These are phyloP conservation scores for Penicillium sp. DNA, from an alignment of 2,329 filamentous ascomycete species.

Conservation along the genomic window DNA sequence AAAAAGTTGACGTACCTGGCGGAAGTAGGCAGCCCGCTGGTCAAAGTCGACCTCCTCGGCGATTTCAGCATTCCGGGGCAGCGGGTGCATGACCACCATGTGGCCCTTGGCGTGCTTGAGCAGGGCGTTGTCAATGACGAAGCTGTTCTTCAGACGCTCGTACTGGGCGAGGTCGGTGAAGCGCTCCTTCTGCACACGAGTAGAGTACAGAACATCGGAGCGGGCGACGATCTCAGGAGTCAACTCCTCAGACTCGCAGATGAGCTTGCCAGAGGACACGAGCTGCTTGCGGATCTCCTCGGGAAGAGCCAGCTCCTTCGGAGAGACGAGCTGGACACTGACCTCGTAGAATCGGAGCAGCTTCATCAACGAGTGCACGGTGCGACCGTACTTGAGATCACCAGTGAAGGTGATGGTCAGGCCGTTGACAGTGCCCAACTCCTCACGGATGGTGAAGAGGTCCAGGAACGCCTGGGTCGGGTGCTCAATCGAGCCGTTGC, in stretches of 20 bases:
- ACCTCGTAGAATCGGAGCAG: conserved; percentile 95
- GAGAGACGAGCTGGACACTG: conserved; percentile 83
- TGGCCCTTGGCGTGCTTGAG: conserved; percentile 85
- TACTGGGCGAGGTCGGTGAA: conserved; percentile 78
- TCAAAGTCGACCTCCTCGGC: conserved; percentile 96
- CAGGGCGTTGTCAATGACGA: conserved; percentile 84
- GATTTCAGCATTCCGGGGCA: conserved; percentile 90
- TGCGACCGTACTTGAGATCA: conserved; percentile 86
- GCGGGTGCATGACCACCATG: conserved; percentile 92
- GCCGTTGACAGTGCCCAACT: conserved; percentile 90
- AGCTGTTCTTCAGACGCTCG: conserved; percentile 79
- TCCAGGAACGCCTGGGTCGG: conserved; percentile 97
- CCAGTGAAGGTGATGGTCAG: conserved; percentile 94
- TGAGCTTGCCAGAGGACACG: conserved; percentile 67
- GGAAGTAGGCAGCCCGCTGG: conserved; percentile 92
- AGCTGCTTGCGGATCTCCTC: conserved; percentile 67
- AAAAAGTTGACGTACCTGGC: conserved; percentile 69
- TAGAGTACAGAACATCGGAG: conserved; percentile 94
- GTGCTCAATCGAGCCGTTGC: conserved; percentile 93
- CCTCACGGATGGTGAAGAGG: conserved; percentile 96
- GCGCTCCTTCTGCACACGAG: conserved; percentile 90
- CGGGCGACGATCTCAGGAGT: conserved; percentile 80
- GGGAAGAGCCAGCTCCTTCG: conserved; percentile 71
- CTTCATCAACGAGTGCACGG: conserved; percentile 92
- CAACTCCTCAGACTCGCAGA: conserved; percentile 68